Evolutionary conservation across 2,329 filamentous ascomycete genomes (phyloP).

Genomic region (Alternaria ventricosa): DNA sequence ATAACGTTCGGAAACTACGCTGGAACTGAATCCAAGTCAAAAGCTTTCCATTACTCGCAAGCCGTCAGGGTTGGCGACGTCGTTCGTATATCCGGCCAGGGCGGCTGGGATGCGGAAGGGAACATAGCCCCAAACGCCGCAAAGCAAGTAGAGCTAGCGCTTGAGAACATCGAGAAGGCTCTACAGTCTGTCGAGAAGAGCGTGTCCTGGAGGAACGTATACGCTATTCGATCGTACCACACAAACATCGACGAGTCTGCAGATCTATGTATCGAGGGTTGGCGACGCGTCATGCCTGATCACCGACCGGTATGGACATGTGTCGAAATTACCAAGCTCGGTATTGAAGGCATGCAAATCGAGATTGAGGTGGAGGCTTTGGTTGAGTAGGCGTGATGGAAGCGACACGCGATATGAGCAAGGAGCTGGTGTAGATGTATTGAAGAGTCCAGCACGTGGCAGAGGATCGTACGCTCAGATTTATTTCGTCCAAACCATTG

Average conservation of each 20-base stretch:
- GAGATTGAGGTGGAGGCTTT: constrained; percentile 22
- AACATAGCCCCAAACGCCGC: constrained; percentile 6
- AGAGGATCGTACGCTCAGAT: too few relatives aligned
- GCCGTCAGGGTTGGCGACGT: constrained; percentile 16
- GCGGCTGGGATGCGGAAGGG: constrained; percentile 19
- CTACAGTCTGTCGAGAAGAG: constrained; percentile 9
- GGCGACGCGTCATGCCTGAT: constrained; percentile 13
- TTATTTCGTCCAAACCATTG: too few relatives aligned
- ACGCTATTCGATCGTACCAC: constrained; percentile 17
- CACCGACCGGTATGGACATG: constrained; percentile 20
- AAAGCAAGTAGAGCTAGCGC: constrained; percentile 45
- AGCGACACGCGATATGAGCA: too few relatives aligned
- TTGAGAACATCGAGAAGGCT: constrained; percentile 62
- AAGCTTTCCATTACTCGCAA: constrained; percentile 19
- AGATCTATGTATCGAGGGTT: neutral
- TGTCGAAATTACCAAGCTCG: constrained; percentile 16
- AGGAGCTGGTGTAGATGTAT: too few relatives aligned
- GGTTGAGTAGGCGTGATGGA: neutral
- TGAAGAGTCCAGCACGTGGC: too few relatives aligned
- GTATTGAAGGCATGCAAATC: constrained; percentile 15
- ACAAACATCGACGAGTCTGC: constrained; percentile 8
- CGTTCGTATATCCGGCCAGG: constrained; percentile 21
- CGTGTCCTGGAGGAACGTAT: constrained; percentile 54
- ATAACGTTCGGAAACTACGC: constrained; percentile 10
- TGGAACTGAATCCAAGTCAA: constrained; percentile 8